Evolutionary conservation across 1,284 basidiomycete genomes (phyloP).

Genomic region (Vanrija sp.): DNA sequence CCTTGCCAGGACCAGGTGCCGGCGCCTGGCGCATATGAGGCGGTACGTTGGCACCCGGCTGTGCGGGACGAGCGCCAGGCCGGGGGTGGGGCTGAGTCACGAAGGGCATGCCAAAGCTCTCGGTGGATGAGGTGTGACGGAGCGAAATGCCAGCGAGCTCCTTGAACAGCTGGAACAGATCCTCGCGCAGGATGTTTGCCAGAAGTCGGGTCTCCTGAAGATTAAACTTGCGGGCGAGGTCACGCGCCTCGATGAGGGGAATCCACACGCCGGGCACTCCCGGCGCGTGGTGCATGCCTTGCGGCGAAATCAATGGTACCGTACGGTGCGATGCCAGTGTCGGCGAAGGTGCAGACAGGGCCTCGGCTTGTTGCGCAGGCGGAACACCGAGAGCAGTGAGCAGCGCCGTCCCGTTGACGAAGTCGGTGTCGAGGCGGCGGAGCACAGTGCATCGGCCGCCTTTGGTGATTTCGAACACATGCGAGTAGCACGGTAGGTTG

Average conservation of each 20-base stretch:
- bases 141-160: conserved; percentile 33
- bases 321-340: conserved; percentile 24
- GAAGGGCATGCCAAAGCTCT: conserved; percentile 31
- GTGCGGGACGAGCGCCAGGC: conserved; percentile 12
- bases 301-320: conserved; percentile 21
- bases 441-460: conserved; percentile 28
- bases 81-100: conserved; percentile 16
- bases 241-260: conserved; percentile 31
- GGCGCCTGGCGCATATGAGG: not conserved
- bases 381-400: conserved; percentile 36
- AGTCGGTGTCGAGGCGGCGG: conserved; percentile 42
- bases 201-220: conserved; percentile 21
- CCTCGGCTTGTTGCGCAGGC: conserved; percentile 22
- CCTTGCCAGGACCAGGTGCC: conserved; percentile 18
- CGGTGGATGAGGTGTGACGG: conserved; percentile 30
- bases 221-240: conserved; percentile 27
- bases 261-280: conserved; percentile 43
- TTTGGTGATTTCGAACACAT: conserved; percentile 24
- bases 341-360: conserved; percentile 27
- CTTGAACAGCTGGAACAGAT: conserved; percentile 39
- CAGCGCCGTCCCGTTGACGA: conserved; percentile 42
- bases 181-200: conserved; percentile 32
- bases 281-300: conserved; percentile 24
- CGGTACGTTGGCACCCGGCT: not conserved
- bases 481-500: conserved; percentile 43